These are phyloP conservation scores for Cercospora berteroae DNA, from an alignment of 2,329 filamentous ascomycete species.

Conservation along the genomic window DNA sequence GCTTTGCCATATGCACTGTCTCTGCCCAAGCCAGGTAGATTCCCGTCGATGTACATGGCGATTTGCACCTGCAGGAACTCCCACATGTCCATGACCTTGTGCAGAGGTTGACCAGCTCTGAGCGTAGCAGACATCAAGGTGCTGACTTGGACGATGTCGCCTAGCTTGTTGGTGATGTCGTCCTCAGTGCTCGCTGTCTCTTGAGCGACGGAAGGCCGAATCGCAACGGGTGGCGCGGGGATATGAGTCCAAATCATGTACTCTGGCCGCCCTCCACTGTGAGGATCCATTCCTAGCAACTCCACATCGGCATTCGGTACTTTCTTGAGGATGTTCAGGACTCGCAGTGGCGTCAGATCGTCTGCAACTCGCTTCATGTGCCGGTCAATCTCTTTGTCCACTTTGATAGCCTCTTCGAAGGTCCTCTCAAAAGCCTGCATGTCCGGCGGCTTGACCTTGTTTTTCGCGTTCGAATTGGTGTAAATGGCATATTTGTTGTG, in stretches of 20 bases:
- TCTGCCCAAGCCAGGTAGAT: slow-evolving; percentile 80
- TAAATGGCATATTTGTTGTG: slow-evolving; percentile 90
- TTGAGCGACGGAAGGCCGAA: slow-evolving; percentile 89
- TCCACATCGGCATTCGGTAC: slow-evolving; percentile 85
- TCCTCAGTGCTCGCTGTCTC: slow-evolving; percentile 93
- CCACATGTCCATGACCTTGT: slow-evolving; percentile 97
- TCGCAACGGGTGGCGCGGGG: slow-evolving; percentile 89
- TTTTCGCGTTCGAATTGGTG: slow-evolving; percentile 82
- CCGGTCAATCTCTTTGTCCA: slow-evolving; percentile 81
- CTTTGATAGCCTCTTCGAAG: slow-evolving; percentile 73
- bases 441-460: slow-evolving; percentile 76
- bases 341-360: slow-evolving; percentile 84
- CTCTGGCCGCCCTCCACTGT: slow-evolving; percentile 78
- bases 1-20: slow-evolving; percentile 83
- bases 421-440: slow-evolving; percentile 85
- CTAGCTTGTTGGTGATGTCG: slow-evolving; percentile 93
- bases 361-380: slow-evolving; percentile 90
- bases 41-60: slow-evolving; percentile 97
- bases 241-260: slow-evolving; percentile 98
- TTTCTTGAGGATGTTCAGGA: slow-evolving; percentile 86
- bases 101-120: slow-evolving; percentile 76
- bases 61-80: slow-evolving; percentile 94
- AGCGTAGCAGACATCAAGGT: slow-evolving; percentile 80
- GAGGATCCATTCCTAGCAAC: slow-evolving; percentile 79
- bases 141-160: slow-evolving; percentile 92